Evolutionary conservation across 306 rosid genomes (phyloP), one percentile per base, ranked within the genome.

Genomic region (Vigna radiata): DNA sequence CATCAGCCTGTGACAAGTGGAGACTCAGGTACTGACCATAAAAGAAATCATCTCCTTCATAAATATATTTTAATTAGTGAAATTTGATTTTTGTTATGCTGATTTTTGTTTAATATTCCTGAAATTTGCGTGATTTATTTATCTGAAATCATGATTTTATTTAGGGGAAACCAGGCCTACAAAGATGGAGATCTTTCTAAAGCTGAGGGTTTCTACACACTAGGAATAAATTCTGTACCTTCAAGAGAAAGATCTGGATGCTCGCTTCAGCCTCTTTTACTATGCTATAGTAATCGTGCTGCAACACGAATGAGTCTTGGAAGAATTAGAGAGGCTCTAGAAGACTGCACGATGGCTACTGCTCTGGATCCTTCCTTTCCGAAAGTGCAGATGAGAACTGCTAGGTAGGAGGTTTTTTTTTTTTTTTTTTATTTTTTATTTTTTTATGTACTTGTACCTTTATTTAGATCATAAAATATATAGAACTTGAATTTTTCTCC

Each of bases 241-340:
- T 82, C 91, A 12, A 80, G 67, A 81, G 97, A 90, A 84, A 79
- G 86, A 80, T 80, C 79, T 14, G 97, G 87, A 70, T 72, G 88
- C 80, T 85, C 81, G 73, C 80, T 81, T 49, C 62, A 86, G 79
- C 89, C 96, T 77, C 95, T 95, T 76, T 75, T 85, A 85, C 86
- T 92, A 54, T 95, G 97, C 77, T 92, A 90, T 70, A 95, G 97
- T 86, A 92, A 90, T 77, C 97, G 97, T 18, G 99, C 97, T 19
- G 92, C 96, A 48, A 72, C 97, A 58, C 85, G 96, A 37, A 92
- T 89, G 91, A 29, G 77, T 68, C 91, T 95, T 78, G 92, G 89
- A 81, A 90, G 87, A 84, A 86, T 95, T 75, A 89, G 89, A 85
- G 93, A 90, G 70, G 99, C 97, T 61, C 62, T 95, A 69, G 92